Conservation (phyloP, 192 early-diverging fungal genomes). For the Podila verticillata region DNA sequence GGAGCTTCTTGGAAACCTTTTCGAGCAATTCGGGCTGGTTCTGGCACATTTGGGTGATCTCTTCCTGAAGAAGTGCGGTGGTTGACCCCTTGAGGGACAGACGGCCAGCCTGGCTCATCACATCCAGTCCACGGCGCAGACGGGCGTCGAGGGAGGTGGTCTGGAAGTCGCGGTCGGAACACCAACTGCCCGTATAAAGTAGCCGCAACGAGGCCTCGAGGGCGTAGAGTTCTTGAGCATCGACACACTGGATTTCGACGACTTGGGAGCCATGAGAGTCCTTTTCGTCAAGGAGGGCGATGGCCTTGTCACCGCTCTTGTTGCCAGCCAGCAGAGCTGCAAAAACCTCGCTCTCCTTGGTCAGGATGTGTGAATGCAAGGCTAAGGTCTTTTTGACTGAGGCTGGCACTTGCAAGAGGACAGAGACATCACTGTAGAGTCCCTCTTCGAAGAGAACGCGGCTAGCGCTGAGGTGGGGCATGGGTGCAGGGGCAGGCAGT, state of each 20-base stretch:
- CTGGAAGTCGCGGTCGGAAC: constrained; percentile 49
- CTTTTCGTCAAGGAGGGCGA: constrained; percentile 17
- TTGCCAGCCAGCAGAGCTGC: constrained; percentile 27
- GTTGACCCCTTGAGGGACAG: constrained; percentile 37
- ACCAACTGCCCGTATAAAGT: constrained; percentile 47
- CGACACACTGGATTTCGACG: constrained; percentile 41
- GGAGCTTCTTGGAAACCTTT: constrained; percentile 32
- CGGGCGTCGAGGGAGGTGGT: constrained; percentile 38
- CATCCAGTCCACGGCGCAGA: constrained; percentile 42
- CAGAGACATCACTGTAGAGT: constrained; percentile 46
- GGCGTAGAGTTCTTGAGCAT: constrained; percentile 46
- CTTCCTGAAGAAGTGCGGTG: constrained; percentile 40
- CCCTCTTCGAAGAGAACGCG: constrained; percentile 47
- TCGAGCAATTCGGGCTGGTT: constrained; percentile 43
- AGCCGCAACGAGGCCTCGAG: constrained; percentile 40
- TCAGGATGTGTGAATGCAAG: constrained; percentile 36
- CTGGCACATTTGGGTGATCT: constrained; percentile 46
- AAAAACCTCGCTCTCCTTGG: constrained; percentile 43
- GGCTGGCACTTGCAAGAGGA: constrained; percentile 36
- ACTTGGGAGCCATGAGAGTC: constrained; percentile 36
- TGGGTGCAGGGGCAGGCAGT: constrained; percentile 28
- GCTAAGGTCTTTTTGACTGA: constrained; percentile 37
- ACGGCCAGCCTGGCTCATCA: constrained; percentile 47
- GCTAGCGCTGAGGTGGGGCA: constrained; percentile 48
- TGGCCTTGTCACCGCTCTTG: constrained; percentile 35